A percentile compares a stretch with the other conserved stretches of the same genome.
These are phyloP conservation scores for Rhododendron kiyosumense DNA, from an alignment of 148 eudicot genomes.

Conservation along the genomic window DNA sequence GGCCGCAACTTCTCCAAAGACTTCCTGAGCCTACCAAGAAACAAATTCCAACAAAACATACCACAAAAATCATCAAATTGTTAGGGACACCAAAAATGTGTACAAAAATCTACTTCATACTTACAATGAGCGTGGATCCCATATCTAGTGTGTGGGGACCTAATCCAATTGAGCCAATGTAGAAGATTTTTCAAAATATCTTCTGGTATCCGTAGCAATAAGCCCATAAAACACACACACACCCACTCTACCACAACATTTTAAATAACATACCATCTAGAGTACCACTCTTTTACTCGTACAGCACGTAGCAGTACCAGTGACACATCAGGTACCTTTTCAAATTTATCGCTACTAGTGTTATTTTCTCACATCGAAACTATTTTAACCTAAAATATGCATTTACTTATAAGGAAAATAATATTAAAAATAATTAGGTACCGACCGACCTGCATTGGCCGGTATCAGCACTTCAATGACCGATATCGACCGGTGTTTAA, in stretches of 20 bases:
- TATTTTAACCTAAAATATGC: too few relatives aligned
- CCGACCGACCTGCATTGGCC: background rate
- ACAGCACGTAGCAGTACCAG: background rate
- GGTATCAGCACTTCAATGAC: background rate
- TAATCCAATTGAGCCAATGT: background rate
- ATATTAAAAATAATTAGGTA: background rate
- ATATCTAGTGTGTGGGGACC: background rate
- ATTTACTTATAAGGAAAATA: background rate
- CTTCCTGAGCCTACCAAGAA: slow-evolving; percentile 69
- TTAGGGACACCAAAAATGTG: background rate
- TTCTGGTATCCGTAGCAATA: background rate
- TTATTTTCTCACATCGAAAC: background rate
- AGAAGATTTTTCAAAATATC: background rate
- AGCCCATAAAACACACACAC: background rate
- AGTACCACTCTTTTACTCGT: background rate
- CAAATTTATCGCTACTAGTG: background rate
- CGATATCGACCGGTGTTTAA: background rate
- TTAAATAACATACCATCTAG: background rate
- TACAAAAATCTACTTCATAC: background rate
- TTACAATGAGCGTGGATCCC: background rate
- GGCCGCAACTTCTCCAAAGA: slow-evolving; percentile 77
- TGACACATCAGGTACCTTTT: background rate
- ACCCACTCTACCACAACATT: background rate
- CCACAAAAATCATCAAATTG: background rate
- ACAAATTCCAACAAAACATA: slow-evolving; percentile 6